Evolutionary conservation across 2,329 filamentous ascomycete genomes (phyloP).

Genomic region (Aspergillus niger): DNA sequence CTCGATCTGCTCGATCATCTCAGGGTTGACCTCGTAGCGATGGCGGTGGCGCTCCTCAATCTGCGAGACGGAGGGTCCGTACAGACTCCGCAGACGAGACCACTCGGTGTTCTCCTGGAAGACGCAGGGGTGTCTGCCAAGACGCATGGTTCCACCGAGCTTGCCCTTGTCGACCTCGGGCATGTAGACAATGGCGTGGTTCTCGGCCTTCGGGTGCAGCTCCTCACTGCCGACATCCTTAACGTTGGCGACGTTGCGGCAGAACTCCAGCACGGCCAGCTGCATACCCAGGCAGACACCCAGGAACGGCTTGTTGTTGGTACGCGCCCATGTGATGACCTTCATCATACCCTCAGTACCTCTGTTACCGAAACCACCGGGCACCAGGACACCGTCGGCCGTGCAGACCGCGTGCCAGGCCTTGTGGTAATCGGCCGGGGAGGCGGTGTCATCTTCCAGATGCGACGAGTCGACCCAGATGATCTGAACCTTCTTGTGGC

Average conservation of each 20-base stretch:
- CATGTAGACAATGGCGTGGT: constrained; percentile 86
- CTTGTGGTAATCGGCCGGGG: constrained; percentile 76
- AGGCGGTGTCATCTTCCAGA: constrained; percentile 67
- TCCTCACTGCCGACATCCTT: constrained; percentile 59
- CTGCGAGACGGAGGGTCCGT: constrained; percentile 56
- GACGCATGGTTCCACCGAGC: constrained; percentile 83
- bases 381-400: constrained; percentile 57
- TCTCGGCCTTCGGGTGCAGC: constrained; percentile 57
- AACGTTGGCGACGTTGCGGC: constrained; percentile 72
- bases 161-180: constrained; percentile 78
- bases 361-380: constrained; percentile 77
- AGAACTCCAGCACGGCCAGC: constrained; percentile 86
- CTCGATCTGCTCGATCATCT: constrained; percentile 69
- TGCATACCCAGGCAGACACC: constrained; percentile 94
- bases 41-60: constrained; percentile 80
- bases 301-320: constrained; percentile 77
- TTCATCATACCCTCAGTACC: constrained; percentile 89
- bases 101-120: constrained; percentile 78
- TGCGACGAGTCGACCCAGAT: constrained; percentile 83
- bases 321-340: constrained; percentile 82
- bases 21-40: constrained; percentile 87
- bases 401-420: constrained; percentile 80
- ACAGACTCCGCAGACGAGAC: constrained; percentile 75
- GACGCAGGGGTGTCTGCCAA: constrained; percentile 71
- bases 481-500: constrained; percentile 75